Percentiles rank a stretch among this genome's conserved stretches.
These are phyloP conservation scores for Lodderomyces margitis DNA, from an alignment of 1,139 yeast genomes.

Conservation along the genomic window DNA sequence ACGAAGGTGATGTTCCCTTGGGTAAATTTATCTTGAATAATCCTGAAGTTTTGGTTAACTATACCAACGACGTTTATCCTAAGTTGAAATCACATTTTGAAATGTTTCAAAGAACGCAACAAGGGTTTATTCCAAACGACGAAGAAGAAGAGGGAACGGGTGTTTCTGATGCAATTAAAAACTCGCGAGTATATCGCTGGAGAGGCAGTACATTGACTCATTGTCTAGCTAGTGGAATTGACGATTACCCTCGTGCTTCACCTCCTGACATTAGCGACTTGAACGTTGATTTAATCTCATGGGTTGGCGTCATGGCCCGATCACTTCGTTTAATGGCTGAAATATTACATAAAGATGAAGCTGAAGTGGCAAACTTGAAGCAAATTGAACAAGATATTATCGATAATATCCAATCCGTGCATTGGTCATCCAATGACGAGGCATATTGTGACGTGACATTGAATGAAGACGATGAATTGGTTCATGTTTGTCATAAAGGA, in stretches of 20 bases:
- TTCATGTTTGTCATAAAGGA: slow-evolving; percentile 81
- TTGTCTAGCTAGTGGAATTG: slow-evolving; percentile 90
- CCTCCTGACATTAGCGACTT: slow-evolving; percentile 86
- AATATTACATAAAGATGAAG: slow-evolving; percentile 58
- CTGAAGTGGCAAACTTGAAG: slow-evolving; percentile 39
- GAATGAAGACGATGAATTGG: slow-evolving; percentile 65
- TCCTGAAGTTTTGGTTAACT: slow-evolving; percentile 60
- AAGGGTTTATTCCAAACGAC: slow-evolving; percentile 48
- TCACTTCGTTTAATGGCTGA: slow-evolving; percentile 75
- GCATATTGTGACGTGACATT: slow-evolving; percentile 86
- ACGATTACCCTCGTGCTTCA: slow-evolving; percentile 88
- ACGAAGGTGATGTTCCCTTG: slow-evolving; percentile 21
- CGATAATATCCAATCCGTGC: slow-evolving; percentile 65
- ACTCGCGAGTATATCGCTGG: slow-evolving; percentile 83
- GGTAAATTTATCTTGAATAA: slow-evolving; percentile 57
- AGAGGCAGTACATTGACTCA: slow-evolving; percentile 84
- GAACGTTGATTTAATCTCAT: slow-evolving; percentile 82
- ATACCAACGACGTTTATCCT: slow-evolving; percentile 71
- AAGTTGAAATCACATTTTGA: slow-evolving; percentile 73
- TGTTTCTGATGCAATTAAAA: slow-evolving; percentile 19
- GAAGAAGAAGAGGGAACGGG: neutral
- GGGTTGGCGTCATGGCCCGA: slow-evolving; percentile 93
- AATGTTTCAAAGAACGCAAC: slow-evolving; percentile 83
- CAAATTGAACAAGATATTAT: slow-evolving; percentile 56
- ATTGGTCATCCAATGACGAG: slow-evolving; percentile 70